Conservation (phyloP, 768 basidiomycete species). For the Suillus subluteus region DNA sequence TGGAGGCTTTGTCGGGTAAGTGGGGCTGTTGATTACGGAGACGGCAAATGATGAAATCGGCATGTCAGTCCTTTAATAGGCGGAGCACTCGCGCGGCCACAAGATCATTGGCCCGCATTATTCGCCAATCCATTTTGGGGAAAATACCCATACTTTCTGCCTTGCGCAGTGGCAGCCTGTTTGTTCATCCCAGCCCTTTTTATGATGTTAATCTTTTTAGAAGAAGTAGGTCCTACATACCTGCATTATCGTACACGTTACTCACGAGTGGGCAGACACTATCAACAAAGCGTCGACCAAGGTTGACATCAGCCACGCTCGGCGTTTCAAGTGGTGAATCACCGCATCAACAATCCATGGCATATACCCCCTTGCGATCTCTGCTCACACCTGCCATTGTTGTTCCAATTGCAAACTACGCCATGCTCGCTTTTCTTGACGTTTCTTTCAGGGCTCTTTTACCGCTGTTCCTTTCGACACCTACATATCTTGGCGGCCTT, state of each 20-base stretch:
- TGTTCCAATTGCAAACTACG: too few relatives aligned
- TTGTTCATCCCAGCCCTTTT: conserved; percentile 19
- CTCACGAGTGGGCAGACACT: not conserved
- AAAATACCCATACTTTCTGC: conserved; percentile 41
- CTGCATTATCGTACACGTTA: too few relatives aligned
- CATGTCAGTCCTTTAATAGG: conserved; percentile 65
- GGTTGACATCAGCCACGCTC: not conserved
- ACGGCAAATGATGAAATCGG: conserved; percentile 1
- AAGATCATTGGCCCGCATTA: conserved; percentile 52
- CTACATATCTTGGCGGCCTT: too few relatives aligned
- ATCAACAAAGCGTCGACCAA: not conserved
- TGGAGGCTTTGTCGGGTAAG: conserved; percentile 40
- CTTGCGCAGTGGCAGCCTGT: conserved; percentile 30
- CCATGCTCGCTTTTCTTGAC: too few relatives aligned
- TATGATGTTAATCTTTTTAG: conserved; percentile 26
- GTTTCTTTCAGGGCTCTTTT: too few relatives aligned
- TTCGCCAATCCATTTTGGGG: conserved; percentile 46
- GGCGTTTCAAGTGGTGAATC: not conserved
- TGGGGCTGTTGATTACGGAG: not conserved
- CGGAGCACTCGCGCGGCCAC: conserved; percentile 56
- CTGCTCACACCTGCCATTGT: too few relatives aligned
- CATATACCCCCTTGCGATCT: too few relatives aligned
- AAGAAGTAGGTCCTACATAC: conserved; percentile 30
- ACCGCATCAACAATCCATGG: too few relatives aligned
- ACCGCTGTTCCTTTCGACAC: too few relatives aligned